Percentiles rank a stretch among this genome's conserved stretches.
Conservation (phyloP, 164 flowering plant species). For the Piper longum region DNA sequence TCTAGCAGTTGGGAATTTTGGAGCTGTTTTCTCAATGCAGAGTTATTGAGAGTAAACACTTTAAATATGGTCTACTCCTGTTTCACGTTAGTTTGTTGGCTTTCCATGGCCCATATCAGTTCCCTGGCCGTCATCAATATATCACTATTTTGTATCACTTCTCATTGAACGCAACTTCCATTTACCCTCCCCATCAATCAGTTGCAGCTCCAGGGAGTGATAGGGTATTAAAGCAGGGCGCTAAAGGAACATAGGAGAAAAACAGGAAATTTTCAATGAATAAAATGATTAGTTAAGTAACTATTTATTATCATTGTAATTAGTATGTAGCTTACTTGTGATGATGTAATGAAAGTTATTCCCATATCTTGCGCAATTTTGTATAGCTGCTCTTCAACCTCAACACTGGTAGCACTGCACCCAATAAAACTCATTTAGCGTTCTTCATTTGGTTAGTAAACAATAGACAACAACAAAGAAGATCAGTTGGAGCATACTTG, state of each 20-base stretch:
- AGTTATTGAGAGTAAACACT: too few relatives aligned
- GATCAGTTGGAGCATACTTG: constrained; percentile 41
- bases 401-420: constrained; percentile 92
- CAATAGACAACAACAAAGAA: not conserved
- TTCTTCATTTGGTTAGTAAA: not conserved
- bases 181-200: constrained; percentile 92
- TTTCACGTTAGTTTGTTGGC: too few relatives aligned
- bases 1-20: too few relatives aligned
- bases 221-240: constrained; percentile 94
- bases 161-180: constrained; percentile 76
- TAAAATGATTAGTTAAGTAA: not conserved
- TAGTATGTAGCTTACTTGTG: constrained; percentile 46
- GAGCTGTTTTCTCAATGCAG: too few relatives aligned
- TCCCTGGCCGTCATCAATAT: too few relatives aligned
- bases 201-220: constrained; percentile 67
- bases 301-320: not conserved
- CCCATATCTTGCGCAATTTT: constrained; percentile 65
- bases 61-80: too few relatives aligned
- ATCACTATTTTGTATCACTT: too few relatives aligned
- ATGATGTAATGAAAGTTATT: constrained; percentile 82
- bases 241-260: constrained; percentile 22
- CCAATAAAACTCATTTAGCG: not conserved
- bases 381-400: constrained; percentile 96
- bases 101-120: too few relatives aligned
- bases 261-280: not conserved